A percentile compares a stretch with the other conserved stretches of the same genome.
Conservation (phyloP, 2,329 filamentous ascomycete genomes). For the Penicillium sp. region DNA sequence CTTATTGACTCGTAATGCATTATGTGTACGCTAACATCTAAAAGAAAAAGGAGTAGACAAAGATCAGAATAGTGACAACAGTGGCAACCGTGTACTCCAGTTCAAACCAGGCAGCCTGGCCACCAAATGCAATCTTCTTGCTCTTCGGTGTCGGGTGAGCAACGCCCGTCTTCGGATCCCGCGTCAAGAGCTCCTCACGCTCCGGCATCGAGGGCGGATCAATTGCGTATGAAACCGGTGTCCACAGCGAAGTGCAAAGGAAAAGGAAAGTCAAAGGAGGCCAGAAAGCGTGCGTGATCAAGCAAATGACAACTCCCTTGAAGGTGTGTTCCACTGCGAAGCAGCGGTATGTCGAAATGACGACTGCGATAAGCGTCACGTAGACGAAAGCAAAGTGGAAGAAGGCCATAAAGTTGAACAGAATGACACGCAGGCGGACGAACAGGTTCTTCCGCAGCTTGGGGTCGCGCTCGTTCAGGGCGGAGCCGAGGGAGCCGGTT, state of each 20-base stretch:
- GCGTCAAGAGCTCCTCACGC: conserved; percentile 59
- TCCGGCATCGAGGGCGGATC: conserved; percentile 63
- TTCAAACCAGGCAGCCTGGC: conserved; percentile 61
- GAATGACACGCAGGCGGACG: conserved; percentile 57
- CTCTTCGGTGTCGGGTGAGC: conserved; percentile 51
- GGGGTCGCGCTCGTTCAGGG: conserved; percentile 61
- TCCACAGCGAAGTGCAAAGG: conserved; percentile 60
- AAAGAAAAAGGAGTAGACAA: conserved; percentile 48
- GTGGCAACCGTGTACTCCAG: conserved; percentile 58
- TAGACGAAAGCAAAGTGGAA: conserved; percentile 62
- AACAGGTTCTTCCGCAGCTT: conserved; percentile 48
- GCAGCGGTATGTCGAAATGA: conserved; percentile 56
- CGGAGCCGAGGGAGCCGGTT: conserved; percentile 60
- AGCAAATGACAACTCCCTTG: conserved; percentile 52
- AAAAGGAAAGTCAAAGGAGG: conserved; percentile 63
- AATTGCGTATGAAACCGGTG: conserved; percentile 63
- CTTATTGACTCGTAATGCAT: conserved; percentile 17
- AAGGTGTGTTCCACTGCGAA: conserved; percentile 46
- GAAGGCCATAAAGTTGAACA: conserved; percentile 59
- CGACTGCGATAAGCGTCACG: conserved; percentile 56
- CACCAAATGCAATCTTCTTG: conserved; percentile 61
- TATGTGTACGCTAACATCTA: conserved; percentile 16
- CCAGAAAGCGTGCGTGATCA: conserved; percentile 66
- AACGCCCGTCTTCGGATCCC: conserved; percentile 57
- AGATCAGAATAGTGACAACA: conserved; percentile 55